phyloP scores from a whole-genome alignment of 1,139 yeast genomes.

The Scheffersomyces segobiensis region DNA sequence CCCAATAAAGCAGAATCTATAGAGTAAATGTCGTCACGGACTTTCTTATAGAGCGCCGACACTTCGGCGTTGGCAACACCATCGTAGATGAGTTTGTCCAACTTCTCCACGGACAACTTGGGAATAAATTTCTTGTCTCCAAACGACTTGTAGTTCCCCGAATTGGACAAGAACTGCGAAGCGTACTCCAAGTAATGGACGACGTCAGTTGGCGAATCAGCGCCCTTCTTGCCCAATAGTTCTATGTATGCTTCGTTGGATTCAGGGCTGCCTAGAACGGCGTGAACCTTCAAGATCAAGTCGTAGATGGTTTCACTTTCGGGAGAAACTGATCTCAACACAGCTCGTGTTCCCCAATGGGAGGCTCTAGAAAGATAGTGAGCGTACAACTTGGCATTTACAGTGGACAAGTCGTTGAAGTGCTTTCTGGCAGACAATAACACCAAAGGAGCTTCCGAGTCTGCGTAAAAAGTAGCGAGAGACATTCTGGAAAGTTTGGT shows the following conservation, averaged over 20 bases:
- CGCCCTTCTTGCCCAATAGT: slow-evolving; percentile 19
- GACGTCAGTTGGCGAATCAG: slow-evolving; percentile 35
- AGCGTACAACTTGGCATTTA: slow-evolving; percentile 58
- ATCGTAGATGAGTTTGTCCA: slow-evolving; percentile 44
- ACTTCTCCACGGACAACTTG: slow-evolving; percentile 45
- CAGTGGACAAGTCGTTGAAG: slow-evolving; percentile 39
- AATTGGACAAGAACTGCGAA: slow-evolving; percentile 74
- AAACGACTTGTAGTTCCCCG: slow-evolving; percentile 86
- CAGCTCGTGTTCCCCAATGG: slow-evolving; percentile 79
- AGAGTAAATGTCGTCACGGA: slow-evolving; percentile 53
- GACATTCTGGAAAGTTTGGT: slow-evolving; percentile 3
- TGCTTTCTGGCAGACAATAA: slow-evolving; percentile 44
- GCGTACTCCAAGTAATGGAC: slow-evolving; percentile 69
- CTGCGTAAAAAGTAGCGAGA: slow-evolving; percentile 23
- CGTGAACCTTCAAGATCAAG: slow-evolving; percentile 60
- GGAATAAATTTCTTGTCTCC: slow-evolving; percentile 90
- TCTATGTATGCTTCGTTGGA: slow-evolving; percentile 44
- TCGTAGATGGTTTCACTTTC: slow-evolving; percentile 78
- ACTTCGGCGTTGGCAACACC: slow-evolving; percentile 39
- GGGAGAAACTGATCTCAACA: slow-evolving; percentile 79
- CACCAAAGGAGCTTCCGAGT: slow-evolving; percentile 46
- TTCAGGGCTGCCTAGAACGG: slow-evolving; percentile 46
- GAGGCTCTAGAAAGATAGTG: slow-evolving; percentile 82
- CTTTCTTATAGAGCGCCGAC: slow-evolving; percentile 39
- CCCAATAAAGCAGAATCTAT: slow-evolving; percentile 61